A percentile compares a stretch with the other conserved stretches of the same genome.
Evolutionary conservation across 305 asterid genomes (phyloP).

Genomic region (Solanum hybrid): DNA sequence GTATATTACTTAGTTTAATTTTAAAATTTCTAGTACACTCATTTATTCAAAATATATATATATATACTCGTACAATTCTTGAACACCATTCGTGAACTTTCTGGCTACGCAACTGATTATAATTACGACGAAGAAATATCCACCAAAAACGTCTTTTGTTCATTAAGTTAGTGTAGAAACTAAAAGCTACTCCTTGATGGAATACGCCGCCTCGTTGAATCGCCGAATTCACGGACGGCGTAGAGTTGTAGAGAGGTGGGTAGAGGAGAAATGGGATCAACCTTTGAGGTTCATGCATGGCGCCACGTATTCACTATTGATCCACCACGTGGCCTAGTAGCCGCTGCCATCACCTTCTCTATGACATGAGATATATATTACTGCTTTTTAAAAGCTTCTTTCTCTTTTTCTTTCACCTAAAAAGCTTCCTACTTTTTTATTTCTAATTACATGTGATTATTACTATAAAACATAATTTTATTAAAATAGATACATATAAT

Average conservation of each 20-base stretch:
- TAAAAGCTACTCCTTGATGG: neutral
- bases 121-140: neutral
- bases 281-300: neutral
- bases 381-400: neutral
- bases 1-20: too few relatives aligned
- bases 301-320: neutral
- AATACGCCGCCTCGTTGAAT: neutral
- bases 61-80: too few relatives aligned
- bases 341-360: neutral
- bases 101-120: too few relatives aligned
- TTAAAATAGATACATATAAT: neutral
- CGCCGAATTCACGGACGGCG: neutral
- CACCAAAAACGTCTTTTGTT: neutral
- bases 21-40: too few relatives aligned
- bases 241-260: neutral
- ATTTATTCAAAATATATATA: too few relatives aligned
- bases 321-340: constrained; percentile 1
- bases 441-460: neutral
- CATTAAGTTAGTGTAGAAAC: neutral
- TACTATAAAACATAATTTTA: too few relatives aligned
- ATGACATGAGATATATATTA: neutral
- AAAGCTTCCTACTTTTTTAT: neutral
- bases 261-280: neutral
- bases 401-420: neutral
- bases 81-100: too few relatives aligned